Evolutionary conservation across 2,329 filamentous ascomycete species (phyloP), one percentile per base, ranked within the genome.

Genomic region (Neofusicoccum parvum): DNA sequence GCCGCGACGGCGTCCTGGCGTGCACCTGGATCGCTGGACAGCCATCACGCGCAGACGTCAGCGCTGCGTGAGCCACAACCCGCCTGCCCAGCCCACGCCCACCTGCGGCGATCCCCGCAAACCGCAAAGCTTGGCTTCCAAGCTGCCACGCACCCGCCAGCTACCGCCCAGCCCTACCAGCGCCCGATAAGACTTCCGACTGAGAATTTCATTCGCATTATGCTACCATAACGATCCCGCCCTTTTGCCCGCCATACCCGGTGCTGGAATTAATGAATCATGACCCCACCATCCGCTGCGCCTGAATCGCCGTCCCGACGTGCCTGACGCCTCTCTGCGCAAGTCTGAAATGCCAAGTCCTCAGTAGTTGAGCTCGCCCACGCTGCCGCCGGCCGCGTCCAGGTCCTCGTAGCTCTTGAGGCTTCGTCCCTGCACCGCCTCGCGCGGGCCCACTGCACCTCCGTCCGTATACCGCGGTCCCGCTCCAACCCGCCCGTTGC

Each of bases 361-460:
- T 75, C 85, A 98, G 75, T 98, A 98, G 79, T 98, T 96, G 73
- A 98, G 82, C 80, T 97, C 94, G 34, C 92, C 91, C 46, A 90
- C 88, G 46, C 90, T 92, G 60, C 78, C 77, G 45, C 79, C 79
- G 60, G 80, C 81, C n/a, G 96, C 94, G 80, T 99, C 95, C 27
- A 99, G 83, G 75, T 99, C 95, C 78, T 99, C 96, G 75, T 99
- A 99, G 77, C 92, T 97, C 85, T 96, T 97, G 69, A 99, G 81
- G 67, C 92, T 97, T 65, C 95, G 88, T 5, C 95, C 95, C 70
- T 96, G 92, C 0, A 96, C 93, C 11, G 95, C 94, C 79, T 98
- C 94, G 20, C 92, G 87, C 20, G 95, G 94, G 0, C 93, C 94
- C 67, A 94, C 90, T 63, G 90, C 88, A 27, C 87, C 90, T 45